Base-by-base conservation (phyloP, 805 yeast genomes). In the Soucietia sequanensis region DNA sequence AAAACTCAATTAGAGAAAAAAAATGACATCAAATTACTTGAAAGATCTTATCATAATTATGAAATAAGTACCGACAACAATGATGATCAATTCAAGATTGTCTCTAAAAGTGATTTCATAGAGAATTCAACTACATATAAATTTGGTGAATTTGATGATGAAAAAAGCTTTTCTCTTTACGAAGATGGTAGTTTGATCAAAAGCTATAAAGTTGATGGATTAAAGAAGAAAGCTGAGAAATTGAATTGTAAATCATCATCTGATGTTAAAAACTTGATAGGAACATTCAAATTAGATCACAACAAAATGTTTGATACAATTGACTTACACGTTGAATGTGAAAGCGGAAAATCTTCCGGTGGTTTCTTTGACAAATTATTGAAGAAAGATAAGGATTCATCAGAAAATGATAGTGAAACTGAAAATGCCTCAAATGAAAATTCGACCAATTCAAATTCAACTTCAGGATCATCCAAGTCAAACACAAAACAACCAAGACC, bases 1-100 rank as follows among this genome's bases (percentile, higher is more conserved):
- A 65, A 87, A 24, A 78, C 88, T n/a, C 73, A 78, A 25, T 73
- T 80, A 48, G 82, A 80, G 57, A 77, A 80, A 46, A 71, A 84
- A 5, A 77, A 43, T 5, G 78, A 77, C 27, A 71, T 87, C 31
- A 61, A 67, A 16, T 68, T 87, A 3, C 51, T 72, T 21, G 95
- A 86, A 37, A 72, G 72, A 36, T 57, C 80, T 0, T 50, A 72
- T 27, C 72, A 65, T 43, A 70, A 71, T 35, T 84, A 71, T 50
- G 69, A 68, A 22, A 46, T 75, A 6, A 50, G 34, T 13, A 53
- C 53, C 21, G 50, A 57, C 19, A 65, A 52, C 2, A 47, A 48
- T 3, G 52, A 48, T 5, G 49, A 47, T 1, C 44, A 42, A 25
- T 31, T 24, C 3, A 31, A 49, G 10, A 60, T 80, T 1, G 82